Percentiles rank a stretch among this genome's conserved stretches.
Evolutionary conservation across 1,284 basidiomycete species (phyloP).

Genomic region (Malassezia equina): DNA sequence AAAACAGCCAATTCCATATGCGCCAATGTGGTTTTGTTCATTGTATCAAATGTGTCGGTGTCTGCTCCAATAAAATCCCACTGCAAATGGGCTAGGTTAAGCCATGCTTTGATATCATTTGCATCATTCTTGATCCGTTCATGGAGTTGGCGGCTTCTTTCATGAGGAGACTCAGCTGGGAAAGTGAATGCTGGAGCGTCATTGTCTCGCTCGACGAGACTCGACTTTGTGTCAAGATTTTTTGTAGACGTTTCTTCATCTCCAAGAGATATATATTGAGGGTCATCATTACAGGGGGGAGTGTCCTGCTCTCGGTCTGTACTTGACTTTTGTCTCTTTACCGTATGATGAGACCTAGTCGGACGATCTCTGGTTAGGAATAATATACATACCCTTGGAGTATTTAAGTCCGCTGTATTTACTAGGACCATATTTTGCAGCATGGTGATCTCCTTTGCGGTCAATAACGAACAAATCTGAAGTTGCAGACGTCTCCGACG

Average conservation of each 20-base stretch:
- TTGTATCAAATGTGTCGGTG: neutral
- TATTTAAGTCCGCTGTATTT: neutral
- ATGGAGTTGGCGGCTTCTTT: slow-evolving; percentile 1
- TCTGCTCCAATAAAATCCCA: neutral
- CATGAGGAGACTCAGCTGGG: neutral
- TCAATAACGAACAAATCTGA: slow-evolving; percentile 7
- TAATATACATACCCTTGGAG: neutral
- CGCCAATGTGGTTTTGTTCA: neutral
- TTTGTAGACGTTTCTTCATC: neutral
- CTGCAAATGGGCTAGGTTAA: slow-evolving; percentile 7
- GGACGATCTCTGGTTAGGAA: neutral
- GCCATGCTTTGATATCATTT: slow-evolving; percentile 2
- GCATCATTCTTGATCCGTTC: neutral
- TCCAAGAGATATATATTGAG: neutral
- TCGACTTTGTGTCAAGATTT: neutral
- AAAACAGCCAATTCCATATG: slow-evolving; percentile 11
- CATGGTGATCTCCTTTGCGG: slow-evolving; percentile 1
- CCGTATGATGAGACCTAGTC: neutral
- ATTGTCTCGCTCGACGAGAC: no score
- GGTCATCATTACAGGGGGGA: neutral
- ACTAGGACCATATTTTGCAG: slow-evolving; percentile 5
- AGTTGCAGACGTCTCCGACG: neutral
- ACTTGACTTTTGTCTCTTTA: neutral
- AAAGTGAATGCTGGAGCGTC: neutral
- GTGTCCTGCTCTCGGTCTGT: neutral